Conservation (phyloP, 2,329 filamentous ascomycete genomes). For the Calonectria montana region DNA sequence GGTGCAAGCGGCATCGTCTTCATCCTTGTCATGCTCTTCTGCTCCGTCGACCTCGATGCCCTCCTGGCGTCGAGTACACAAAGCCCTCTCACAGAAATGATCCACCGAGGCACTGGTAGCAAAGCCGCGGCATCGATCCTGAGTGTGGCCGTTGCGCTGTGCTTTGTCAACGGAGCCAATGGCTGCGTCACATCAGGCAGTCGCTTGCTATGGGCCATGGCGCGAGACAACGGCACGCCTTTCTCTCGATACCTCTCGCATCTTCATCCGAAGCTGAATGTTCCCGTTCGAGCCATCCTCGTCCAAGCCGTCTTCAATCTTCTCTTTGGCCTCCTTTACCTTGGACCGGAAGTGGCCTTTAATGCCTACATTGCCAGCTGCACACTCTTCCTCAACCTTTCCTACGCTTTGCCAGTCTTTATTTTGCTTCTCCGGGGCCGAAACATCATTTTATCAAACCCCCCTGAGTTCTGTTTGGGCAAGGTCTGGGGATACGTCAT, state of each 20-base stretch:
- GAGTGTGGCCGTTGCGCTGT: slow-evolving; percentile 54
- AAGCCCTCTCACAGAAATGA: slow-evolving; percentile 59
- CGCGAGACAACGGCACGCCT: slow-evolving; percentile 55
- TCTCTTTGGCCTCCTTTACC: slow-evolving; percentile 58
- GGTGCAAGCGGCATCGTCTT: slow-evolving; percentile 53
- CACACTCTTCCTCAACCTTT: slow-evolving; percentile 59
- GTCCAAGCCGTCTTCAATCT: slow-evolving; percentile 56
- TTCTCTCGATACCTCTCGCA: slow-evolving; percentile 49
- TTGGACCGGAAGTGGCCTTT: slow-evolving; percentile 58
- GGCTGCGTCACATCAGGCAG: slow-evolving; percentile 57
- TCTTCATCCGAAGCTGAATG: slow-evolving; percentile 51
- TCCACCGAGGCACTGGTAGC: slow-evolving; percentile 54
- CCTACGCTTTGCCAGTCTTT: slow-evolving; percentile 56
- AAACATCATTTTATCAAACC: slow-evolving; percentile 42
- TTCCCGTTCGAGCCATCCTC: slow-evolving; percentile 55
- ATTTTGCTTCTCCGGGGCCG: slow-evolving; percentile 52
- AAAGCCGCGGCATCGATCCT: slow-evolving; percentile 53
- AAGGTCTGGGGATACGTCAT: slow-evolving; percentile 41
- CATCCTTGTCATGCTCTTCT: slow-evolving; percentile 56
- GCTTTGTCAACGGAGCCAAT: slow-evolving; percentile 58
- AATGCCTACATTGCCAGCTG: slow-evolving; percentile 58
- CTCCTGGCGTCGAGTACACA: slow-evolving; percentile 52
- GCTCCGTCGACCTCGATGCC: slow-evolving; percentile 50
- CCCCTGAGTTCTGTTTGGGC: slow-evolving; percentile 46
- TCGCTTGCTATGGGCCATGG: slow-evolving; percentile 59